A percentile compares a stretch with the other conserved stretches of the same genome.
Conservation (phyloP, 129 eudicot species). For the Tanacetum coccineum region DNA sequence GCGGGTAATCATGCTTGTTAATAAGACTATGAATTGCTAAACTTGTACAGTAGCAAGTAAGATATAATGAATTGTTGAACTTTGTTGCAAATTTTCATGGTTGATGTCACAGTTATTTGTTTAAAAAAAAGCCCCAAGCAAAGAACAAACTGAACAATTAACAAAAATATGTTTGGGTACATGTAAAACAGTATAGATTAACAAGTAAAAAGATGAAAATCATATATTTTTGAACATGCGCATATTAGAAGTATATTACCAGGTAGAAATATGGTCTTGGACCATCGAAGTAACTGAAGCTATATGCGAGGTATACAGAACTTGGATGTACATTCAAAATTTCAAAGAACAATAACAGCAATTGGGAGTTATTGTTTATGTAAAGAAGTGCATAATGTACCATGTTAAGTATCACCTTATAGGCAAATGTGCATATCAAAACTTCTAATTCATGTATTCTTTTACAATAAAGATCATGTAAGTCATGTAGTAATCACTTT, state of each 20-base stretch:
- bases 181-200: background rate
- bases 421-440: too few species aligned
- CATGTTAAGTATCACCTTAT: background rate
- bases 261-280: background rate
- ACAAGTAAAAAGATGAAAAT: background rate
- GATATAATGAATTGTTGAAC: too few species aligned
- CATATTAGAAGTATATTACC: background rate
- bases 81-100: background rate
- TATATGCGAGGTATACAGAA: background rate
- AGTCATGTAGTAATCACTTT: too few species aligned
- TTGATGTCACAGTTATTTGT: background rate
- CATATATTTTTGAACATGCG: background rate
- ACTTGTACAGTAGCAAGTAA: too few species aligned
- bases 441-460: too few species aligned
- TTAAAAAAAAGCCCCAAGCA: background rate
- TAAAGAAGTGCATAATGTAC: background rate
- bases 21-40: too few species aligned
- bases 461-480: background rate
- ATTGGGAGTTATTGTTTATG: background rate
- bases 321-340: background rate
- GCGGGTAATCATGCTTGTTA: too few species aligned
- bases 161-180: background rate
- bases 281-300: background rate
- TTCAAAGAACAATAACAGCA: background rate
- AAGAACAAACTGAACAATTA: background rate